Evolutionary conservation across 768 basidiomycete species (phyloP).

Genomic region (Rhodotorula babjevae): DNA sequence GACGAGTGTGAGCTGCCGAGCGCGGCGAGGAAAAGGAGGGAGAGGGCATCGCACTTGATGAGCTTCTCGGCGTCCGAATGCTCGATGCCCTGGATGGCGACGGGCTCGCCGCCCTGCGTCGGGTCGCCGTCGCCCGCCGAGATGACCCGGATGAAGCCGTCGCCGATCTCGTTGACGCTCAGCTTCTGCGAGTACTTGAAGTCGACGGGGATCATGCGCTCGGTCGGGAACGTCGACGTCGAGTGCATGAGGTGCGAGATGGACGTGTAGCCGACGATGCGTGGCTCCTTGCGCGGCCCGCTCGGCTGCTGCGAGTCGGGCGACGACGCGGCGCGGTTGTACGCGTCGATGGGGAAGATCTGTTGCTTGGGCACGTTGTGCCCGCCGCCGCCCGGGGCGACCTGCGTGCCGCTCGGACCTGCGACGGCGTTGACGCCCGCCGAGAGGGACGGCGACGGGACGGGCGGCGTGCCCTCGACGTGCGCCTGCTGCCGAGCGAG

Average conservation of each 20-base stretch:
- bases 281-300: constrained; percentile 40
- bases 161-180: constrained; percentile 74
- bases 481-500: constrained; percentile 14
- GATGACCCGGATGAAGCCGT: constrained; percentile 79
- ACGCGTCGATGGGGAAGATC: constrained; percentile 14
- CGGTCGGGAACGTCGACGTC: constrained; percentile 74
- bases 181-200: constrained; percentile 80
- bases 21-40: no score
- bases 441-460: neutral
- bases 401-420: neutral
- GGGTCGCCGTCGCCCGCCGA: constrained; percentile 31
- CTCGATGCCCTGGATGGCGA: constrained; percentile 55
- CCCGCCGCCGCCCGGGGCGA: neutral
- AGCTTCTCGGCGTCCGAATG: constrained; percentile 72
- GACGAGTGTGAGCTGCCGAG: no score
- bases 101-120: constrained; percentile 5
- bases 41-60: constrained; percentile 55
- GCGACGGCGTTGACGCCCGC: neutral
- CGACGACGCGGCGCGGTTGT: constrained; percentile 34
- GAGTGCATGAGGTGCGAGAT: constrained; percentile 83
- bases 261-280: constrained; percentile 76
- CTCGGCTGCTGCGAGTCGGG: constrained; percentile 41
- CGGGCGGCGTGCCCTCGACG: neutral
- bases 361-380: constrained; percentile 12
- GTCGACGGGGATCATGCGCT: constrained; percentile 69